Conservation (phyloP, 2,329 filamentous ascomycete species). For the Sarocladium oryzae region DNA sequence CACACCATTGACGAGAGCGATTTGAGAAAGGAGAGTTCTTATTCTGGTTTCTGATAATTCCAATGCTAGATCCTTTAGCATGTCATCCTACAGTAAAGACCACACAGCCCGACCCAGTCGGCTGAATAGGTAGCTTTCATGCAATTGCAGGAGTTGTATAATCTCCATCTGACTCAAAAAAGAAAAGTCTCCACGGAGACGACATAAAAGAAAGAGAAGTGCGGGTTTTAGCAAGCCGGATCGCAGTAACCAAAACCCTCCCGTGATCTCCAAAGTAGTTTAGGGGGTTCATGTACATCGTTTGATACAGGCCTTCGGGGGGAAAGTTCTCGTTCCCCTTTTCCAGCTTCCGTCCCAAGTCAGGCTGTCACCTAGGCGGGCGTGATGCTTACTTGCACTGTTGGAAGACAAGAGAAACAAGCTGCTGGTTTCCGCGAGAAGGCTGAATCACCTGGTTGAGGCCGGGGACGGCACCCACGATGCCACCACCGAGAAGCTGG, state of each 20-base stretch:
- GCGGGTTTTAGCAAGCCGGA: neutral
- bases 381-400: constrained; percentile 2
- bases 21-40: neutral
- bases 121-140: neutral
- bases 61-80: neutral
- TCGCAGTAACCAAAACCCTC: constrained; percentile 1
- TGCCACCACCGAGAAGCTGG: constrained; percentile 1
- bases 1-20: no score
- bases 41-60: neutral
- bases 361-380: no score
- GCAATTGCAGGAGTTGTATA: no score
- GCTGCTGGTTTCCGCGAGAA: constrained; percentile 1
- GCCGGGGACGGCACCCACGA: neutral
- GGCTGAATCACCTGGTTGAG: neutral
- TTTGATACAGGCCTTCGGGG: neutral
- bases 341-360: no score
- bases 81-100: neutral
- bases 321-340: neutral
- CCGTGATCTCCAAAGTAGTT: neutral
- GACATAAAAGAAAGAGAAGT: neutral
- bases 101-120: neutral
- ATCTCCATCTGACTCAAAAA: neutral
- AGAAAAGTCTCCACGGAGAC: neutral
- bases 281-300: constrained; percentile 3
- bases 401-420: neutral